Percentiles rank a stretch among this genome's conserved stretches.
phyloP scores from a whole-genome alignment of 192 early-diverging fungal genomes.

The Spizellomyces punctatus region DNA sequence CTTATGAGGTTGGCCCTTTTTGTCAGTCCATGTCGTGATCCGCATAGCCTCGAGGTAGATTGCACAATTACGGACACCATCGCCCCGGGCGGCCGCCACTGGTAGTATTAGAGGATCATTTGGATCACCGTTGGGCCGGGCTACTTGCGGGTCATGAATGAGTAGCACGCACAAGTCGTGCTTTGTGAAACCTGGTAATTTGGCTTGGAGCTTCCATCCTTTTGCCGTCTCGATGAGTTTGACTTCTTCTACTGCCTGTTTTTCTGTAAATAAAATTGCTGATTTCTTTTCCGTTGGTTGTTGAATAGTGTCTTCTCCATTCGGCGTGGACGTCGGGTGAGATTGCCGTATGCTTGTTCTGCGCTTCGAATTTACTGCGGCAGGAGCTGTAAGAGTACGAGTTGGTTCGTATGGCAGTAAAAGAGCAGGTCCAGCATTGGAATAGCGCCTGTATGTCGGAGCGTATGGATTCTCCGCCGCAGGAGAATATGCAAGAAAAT shows the following conservation, averaged over 20 bases:
- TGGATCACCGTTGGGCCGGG: neutral
- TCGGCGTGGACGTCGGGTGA: too few species aligned
- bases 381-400: neutral
- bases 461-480: neutral
- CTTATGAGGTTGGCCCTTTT: slow-evolving; percentile 3
- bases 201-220: neutral
- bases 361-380: neutral
- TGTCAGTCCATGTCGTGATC: neutral
- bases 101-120: neutral
- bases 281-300: too few species aligned
- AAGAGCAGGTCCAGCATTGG: neutral
- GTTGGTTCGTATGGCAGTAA: neutral
- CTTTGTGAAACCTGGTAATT: neutral
- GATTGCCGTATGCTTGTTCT: too few species aligned
- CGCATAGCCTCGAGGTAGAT: slow-evolving; percentile 15
- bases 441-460: neutral
- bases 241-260: neutral
- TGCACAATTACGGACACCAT: neutral
- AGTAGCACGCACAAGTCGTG: slow-evolving; percentile 5
- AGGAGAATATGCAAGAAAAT: neutral
- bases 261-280: neutral
- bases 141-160: slow-evolving; percentile 4
- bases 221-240: neutral
- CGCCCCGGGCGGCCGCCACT: neutral
- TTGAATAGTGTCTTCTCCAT: too few species aligned